Evolutionary conservation across 1,284 basidiomycete species (phyloP).

Genomic region (Cryptococcus amylolentus): DNA sequence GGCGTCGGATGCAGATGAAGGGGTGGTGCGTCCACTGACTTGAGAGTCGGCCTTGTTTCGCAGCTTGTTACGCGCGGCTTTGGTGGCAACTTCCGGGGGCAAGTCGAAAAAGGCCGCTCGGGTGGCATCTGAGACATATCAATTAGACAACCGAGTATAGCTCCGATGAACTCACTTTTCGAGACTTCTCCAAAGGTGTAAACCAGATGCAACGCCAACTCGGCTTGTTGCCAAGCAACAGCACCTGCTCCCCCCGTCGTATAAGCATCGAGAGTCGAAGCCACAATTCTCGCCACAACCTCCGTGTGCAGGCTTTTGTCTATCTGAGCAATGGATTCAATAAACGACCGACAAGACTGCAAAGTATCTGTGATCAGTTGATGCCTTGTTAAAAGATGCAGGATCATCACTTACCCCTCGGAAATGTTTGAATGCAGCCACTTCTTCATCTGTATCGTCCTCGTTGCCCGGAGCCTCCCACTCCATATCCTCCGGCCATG

Average conservation of each 20-base stretch:
- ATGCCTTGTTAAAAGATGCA: background rate
- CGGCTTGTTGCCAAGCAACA: conserved; percentile 89
- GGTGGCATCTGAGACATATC: conserved; percentile 29
- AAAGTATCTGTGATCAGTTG: background rate
- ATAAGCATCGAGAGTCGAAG: conserved; percentile 39
- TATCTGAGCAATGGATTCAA: conserved; percentile 91
- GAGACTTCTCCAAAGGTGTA: conserved; percentile 88
- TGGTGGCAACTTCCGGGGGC: conserved; percentile 45
- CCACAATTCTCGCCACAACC: conserved; percentile 47
- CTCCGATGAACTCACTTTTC: conserved; percentile 49
- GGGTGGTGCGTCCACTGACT: conserved; percentile 37
- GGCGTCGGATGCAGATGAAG: conserved; percentile 18
- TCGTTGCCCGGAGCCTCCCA: conserved; percentile 79
- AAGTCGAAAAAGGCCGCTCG: conserved; percentile 50
- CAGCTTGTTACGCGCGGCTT: conserved; percentile 26
- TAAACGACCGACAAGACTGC: conserved; percentile 61
- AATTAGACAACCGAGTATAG: background rate
- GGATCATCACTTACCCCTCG: conserved; percentile 61
- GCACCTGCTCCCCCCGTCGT: conserved; percentile 35
- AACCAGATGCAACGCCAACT: conserved; percentile 85
- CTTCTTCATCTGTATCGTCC: conserved; percentile 83
- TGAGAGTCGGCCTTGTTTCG: conserved; percentile 27
- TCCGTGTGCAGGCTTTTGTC: conserved; percentile 47
- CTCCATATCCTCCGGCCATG: conserved; percentile 62
- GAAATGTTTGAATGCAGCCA: conserved; percentile 75